Evolutionary conservation across 495 filamentous ascomycete species (phyloP), one percentile per base, ranked within the genome.

Genomic region (Endocarpon pusillum): DNA sequence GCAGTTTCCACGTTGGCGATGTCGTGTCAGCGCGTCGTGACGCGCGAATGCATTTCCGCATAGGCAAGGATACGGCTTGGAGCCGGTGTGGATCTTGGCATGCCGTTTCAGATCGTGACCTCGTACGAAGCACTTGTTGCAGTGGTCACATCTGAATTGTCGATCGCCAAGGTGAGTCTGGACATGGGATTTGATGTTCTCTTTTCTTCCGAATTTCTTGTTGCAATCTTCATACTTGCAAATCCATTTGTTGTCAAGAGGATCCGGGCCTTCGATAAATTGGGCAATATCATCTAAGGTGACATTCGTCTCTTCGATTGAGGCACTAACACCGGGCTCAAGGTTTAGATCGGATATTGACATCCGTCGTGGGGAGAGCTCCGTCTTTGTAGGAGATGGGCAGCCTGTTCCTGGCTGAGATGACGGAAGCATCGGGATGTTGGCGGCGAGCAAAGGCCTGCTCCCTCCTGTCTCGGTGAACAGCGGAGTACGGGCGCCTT

Each of bases 91-190:
- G 35, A 94, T 96, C 58, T 94, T 94, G 43, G 84, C 74, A 49
- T 97, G 89, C 15, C 89, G 76, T 55, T 96, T 97, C 37, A 96
- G 71, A 48, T 97, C 89, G 49, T 97, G 91, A 40, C 89, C 85
- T 18, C 89, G 75, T 38, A 96, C 91, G 46, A 97, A 97, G 52
- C 81, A 82, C 53, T 94, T 94, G 17, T 74, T 64, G 56, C 89
- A 97, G 16, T 76, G 68, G 32, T 81, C 77, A 51, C 89, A 97
- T 46, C 75, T 71, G 57, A 75, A 97, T 48, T 93, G 91, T 19
- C 91, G 70, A 42, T 96, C 91, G 41, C 86, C 86, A 35, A 97
- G 75, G 48, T 97, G 89, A 1, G 89, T 94, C 53, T 97, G 89
- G 27, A 97, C 81, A 52, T 97, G 89, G 6, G 84, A 87, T 47